Base-by-base conservation (phyloP, 225 moss, liverwort and hornwort genomes). In the Marchantia paleacea region DNA sequence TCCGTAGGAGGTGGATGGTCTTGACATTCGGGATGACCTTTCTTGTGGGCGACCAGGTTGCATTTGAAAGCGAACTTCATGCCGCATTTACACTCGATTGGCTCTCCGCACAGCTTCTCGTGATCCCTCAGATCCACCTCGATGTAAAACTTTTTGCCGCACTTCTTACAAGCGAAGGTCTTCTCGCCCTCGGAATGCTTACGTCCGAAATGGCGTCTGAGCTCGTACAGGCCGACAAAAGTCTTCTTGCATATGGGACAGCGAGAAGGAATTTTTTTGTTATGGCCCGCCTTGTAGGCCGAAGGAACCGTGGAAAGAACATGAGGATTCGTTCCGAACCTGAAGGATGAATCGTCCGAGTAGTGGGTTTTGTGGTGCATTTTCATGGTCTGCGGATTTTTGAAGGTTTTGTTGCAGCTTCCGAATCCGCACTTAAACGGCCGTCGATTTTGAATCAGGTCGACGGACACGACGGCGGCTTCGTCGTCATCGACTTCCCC, bases 11-110 rank as follows among this genome's bases (percentile, higher is more conserved):
- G 67, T 79, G 75, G 75, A 18, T 55, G 28, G 26, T 96, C 96
- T 76, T 92, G 94, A 31, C 96, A 96, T 7, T 86, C 89, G 0
- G 93, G 91, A 61, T 96, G 94, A 0, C 90, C 91, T 78, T 94
- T 96, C 83, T 96, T 96, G 87, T 96, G 96, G 3, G 91, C 92
- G 19, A 96, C 96, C 82, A 96, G 52, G 77, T 96, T 96, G 85
- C 96, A 96, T 79, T 96, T 96, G 69, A 96, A 96, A 7, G 96
- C 96, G 54, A 96, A 96, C 82, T 94, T 96, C 52, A 92, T 89
- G 8, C 96, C 96, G 47, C 96, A 96, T 79, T 90, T 94, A 87
- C 96, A 96, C 80, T 90, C 91, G 39, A 96, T 94, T 3, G 92
- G 91, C 77, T 92, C 88, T 0, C 96, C 96, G 52, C 96, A 96